These are phyloP conservation scores for Leptographium flavum DNA, from an alignment of 2,329 filamentous ascomycete species.

Conservation along the genomic window DNA sequence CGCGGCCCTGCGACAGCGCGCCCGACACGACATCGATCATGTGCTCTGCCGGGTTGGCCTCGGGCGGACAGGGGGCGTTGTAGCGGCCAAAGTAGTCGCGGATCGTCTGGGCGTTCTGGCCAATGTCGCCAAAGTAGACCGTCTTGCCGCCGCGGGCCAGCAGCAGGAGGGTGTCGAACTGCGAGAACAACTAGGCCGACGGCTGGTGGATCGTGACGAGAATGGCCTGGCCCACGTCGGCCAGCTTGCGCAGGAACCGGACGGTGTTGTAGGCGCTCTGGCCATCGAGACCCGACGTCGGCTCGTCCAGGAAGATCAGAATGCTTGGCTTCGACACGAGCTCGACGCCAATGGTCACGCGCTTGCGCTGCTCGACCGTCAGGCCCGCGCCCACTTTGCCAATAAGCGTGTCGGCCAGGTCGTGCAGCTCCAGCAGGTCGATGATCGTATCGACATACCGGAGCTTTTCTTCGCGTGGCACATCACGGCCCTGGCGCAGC, in stretches of 20 bases:
- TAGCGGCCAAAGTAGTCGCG: conserved; percentile 52
- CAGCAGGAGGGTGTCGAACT: conserved; percentile 52
- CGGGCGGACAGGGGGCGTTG: conserved; percentile 44
- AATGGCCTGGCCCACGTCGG: conserved; percentile 51
- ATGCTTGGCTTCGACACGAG: conserved; percentile 45
- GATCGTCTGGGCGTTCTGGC: conserved; percentile 33
- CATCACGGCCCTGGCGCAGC: conserved; percentile 53
- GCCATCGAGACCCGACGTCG: conserved; percentile 52
- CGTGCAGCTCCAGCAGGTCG: conserved; percentile 38
- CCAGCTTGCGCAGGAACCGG: conserved; percentile 53
- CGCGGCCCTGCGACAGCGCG: conserved; percentile 25
- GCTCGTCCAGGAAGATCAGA: conserved; percentile 47
- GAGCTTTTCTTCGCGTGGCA: conserved; percentile 53
- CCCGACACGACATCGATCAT: conserved; percentile 52
- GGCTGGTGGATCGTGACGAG: conserved; percentile 59
- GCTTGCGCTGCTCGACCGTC: conserved; percentile 38
- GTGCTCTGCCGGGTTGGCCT: conserved; percentile 63
- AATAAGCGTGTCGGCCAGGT: conserved; percentile 32
- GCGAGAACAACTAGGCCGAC: conserved; percentile 48
- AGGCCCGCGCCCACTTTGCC: conserved; percentile 35
- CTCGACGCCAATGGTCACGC: conserved; percentile 47
- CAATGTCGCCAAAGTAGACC: conserved; percentile 52
- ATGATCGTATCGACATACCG: conserved; percentile 69
- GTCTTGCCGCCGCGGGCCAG: conserved; percentile 50
- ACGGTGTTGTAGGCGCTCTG: conserved; percentile 52